These are phyloP conservation scores for Kingdonia uniflora DNA, from an alignment of 164 flowering plant species.

Conservation along the genomic window DNA sequence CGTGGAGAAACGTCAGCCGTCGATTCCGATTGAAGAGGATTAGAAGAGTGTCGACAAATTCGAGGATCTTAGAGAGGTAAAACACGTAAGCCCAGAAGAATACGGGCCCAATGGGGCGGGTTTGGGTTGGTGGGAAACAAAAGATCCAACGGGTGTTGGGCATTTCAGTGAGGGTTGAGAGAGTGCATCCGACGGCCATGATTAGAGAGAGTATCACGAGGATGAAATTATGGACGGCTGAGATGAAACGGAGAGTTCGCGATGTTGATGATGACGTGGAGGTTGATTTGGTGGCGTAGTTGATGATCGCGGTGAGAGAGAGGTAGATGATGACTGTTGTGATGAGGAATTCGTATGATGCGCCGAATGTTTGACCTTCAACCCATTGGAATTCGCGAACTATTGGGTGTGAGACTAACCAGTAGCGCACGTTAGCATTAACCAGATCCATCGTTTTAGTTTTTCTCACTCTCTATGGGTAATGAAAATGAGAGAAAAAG, in stretches of 20 bases:
- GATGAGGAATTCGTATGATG: conserved; percentile 48
- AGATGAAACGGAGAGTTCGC: conserved; percentile 43
- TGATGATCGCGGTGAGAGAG: conserved; percentile 33
- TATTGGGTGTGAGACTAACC: conserved; percentile 52
- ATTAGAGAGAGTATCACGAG: conserved; percentile 69
- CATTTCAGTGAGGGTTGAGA: conserved; percentile 38
- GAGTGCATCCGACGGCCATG: conserved; percentile 73
- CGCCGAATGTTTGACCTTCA: conserved; percentile 33
- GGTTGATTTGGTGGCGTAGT: conserved; percentile 22
- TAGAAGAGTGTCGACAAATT: conserved; percentile 67
- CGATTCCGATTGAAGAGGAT: conserved; percentile 38
- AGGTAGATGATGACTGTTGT: conserved; percentile 19
- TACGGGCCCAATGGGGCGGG: conserved; percentile 60
- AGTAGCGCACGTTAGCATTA: conserved; percentile 24
- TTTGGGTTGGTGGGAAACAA: conserved; percentile 58
- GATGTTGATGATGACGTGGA: conserved; percentile 11
- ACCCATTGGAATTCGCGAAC: conserved; percentile 54
- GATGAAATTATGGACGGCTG: conserved; percentile 60
- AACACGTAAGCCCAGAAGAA: conserved; percentile 94
- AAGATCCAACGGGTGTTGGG: conserved; percentile 37
- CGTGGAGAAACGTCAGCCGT: conserved; percentile 87
- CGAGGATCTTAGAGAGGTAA: conserved; percentile 81
- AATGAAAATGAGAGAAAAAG: no score
- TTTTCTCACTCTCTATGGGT: no score
- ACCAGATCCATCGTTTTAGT: conserved; percentile 10